Evolutionary conservation across 805 yeast species (phyloP), one percentile per base, ranked within the genome.

Genomic region (Starmerella bacillaris): DNA sequence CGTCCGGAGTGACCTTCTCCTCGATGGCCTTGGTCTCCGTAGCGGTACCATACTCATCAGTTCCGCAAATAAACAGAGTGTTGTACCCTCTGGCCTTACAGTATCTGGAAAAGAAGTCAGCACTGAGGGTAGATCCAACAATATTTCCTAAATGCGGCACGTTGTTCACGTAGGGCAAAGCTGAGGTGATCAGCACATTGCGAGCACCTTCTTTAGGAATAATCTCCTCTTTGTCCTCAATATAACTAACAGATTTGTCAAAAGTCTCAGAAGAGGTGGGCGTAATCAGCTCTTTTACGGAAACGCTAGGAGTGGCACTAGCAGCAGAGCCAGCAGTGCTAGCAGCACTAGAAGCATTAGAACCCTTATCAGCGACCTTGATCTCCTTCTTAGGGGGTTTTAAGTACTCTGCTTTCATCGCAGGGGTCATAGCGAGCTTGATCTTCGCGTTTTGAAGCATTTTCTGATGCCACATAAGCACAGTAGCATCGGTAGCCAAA

Each of bases 21-120:
- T 86, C 96, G 34, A 89, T 61, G 8, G 98, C 98, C 60, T 86
- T 89, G 20, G 98, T 89, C 59, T 89, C 99, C 12, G 98, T 89
- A 31, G 99, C 99, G 38, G 99, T 89, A 55, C 99, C 99, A 55
- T 89, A 89, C 61, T 89, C 99, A 56, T 89, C 99, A 26, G 98
- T 89, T 61, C 99, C 99, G 59, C 98, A 83, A 38, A 89, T 60
- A 51, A 63, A 89, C 44, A 89, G 61, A 16, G 93, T 65, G 56
- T 84, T 89, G 61, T 76, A 75, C 57, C 82, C 78, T 64, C 94
- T 73, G 49, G 76, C 74, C 58, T 83, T 84, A 55, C 78, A 71
- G 58, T 79, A 89, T 53, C 96, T 73, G 37, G 95, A 68, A 58
- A 70, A 89, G 43, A 86, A 79, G 61, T 89, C 99, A 22, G 98